Conservation (phyloP, 805 yeast species). For the Lipomyces starkeyi region DNA sequence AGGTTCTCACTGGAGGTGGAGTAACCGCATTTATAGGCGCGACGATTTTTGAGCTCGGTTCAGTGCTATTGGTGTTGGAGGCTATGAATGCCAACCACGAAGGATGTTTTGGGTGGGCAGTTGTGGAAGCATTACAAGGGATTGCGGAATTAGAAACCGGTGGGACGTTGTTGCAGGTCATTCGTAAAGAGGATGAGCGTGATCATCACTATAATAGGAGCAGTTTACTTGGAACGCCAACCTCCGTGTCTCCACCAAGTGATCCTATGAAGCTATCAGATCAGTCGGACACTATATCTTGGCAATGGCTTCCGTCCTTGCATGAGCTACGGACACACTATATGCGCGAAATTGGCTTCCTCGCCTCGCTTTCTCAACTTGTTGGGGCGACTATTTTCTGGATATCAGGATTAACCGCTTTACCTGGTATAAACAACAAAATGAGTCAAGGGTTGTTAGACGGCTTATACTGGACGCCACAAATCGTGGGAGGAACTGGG, state of each 20-base stretch:
- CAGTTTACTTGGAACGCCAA: neutral
- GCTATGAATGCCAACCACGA: neutral
- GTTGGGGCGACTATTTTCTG: neutral
- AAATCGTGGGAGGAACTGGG: neutral
- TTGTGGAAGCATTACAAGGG: neutral
- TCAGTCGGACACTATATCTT: too few relatives aligned
- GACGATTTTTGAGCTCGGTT: neutral
- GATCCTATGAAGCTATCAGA: neutral
- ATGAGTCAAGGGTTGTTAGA: neutral
- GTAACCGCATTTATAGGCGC: neutral
- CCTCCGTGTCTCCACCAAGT: neutral
- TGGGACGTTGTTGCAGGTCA: neutral
- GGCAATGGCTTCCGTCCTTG: neutral
- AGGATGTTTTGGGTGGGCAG: neutral
- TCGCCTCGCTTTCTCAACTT: neutral
- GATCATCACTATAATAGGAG: neutral
- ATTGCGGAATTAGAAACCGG: neutral
- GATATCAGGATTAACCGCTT: neutral
- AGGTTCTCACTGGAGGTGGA: too few relatives aligned
- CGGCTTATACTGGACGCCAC: neutral
- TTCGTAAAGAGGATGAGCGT: neutral
- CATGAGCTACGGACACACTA: neutral
- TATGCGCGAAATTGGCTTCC: neutral
- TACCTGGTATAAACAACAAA: neutral
- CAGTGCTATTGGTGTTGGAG: neutral